Evolutionary conservation across 768 basidiomycete genomes (phyloP).

Genomic region (Clathrus columnatus): DNA sequence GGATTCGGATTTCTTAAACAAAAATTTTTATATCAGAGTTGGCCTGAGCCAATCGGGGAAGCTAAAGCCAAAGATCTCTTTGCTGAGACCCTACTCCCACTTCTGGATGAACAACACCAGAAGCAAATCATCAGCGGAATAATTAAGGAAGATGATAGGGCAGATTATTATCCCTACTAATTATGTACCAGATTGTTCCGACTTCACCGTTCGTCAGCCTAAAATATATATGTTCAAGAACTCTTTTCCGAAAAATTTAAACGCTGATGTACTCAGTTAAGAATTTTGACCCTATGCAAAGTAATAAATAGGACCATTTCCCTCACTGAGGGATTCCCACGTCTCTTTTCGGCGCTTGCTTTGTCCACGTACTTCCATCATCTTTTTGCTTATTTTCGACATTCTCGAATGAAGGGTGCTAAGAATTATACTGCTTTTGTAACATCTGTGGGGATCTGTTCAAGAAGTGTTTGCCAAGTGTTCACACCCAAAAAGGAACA

Average conservation of each 20-base stretch:
- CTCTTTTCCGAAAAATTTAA: too few species aligned
- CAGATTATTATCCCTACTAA: conserved; percentile 4
- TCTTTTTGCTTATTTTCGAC: background rate
- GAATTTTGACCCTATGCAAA: too few species aligned
- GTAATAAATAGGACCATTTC: too few species aligned
- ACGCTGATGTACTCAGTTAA: too few species aligned
- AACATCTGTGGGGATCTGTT: background rate
- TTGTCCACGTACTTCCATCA: background rate
- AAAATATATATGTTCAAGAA: too few species aligned
- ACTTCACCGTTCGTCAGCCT: background rate
- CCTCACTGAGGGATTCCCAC: too few species aligned
- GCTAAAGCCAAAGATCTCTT: conserved; percentile 24
- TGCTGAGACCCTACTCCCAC: conserved; percentile 26
- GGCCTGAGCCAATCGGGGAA: conserved; percentile 9
- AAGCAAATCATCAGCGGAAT: conserved; percentile 24
- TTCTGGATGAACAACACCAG: conserved; percentile 28
- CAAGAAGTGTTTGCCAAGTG: background rate
- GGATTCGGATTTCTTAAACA: background rate
- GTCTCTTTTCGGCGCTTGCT: background rate
- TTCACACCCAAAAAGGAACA: background rate
- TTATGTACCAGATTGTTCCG: background rate
- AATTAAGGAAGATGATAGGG: conserved; percentile 11
- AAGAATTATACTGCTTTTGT: background rate
- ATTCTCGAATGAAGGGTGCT: too few species aligned
- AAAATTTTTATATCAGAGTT: background rate